Base-by-base conservation (phyloP, 306 rosid species). In the Dicorynia guianensis region DNA sequence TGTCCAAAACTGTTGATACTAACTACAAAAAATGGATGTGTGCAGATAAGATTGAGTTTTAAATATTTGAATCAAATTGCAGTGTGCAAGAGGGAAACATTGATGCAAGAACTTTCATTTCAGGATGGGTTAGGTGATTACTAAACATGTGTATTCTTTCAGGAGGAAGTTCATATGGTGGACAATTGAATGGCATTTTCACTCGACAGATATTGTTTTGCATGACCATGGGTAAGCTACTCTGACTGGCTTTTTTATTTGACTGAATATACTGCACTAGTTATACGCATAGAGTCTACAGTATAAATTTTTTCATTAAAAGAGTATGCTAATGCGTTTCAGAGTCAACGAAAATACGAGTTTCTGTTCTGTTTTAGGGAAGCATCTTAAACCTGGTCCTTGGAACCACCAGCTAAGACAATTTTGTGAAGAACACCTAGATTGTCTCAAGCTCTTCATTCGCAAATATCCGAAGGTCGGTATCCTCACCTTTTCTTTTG, bases 151-250 rank as follows among this genome's bases (percentile, higher is more conserved):
- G 54, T 52, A 48, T 67, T 67, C 17, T 77, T 80, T 69, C 89
- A 96, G 98, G 92, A 87, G 79, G 67, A 96, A 88, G 80, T 69
- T 79, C 59, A 92, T 96, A 82, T 81, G 82, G 53, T 96, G 99
- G 99, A 92, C 98, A 8, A 89, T 96, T 50, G 98, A 96, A 80
- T 96, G 93, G 96, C 87, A 55, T 66, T 90, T 92, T 74, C 91
- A 84, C 86, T 86, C 89, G 2, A 92, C 92, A 1, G 81, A 89
- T 53, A 39, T 83, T 15, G 86, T 86, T 69, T 65, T 92, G 76
- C 68, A 75, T 56, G 93, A 92, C 79, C 97, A 89, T 40, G 91
- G 87, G 98, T 95, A 82, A 84, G 96, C 85, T 54, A 14, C 64
- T n/a, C 69, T 44, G 43, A 68, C 52, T 35, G 46, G 63, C 13